Evolutionary conservation across 305 asterid genomes (phyloP).

Genomic region (Fraxinus albicans): DNA sequence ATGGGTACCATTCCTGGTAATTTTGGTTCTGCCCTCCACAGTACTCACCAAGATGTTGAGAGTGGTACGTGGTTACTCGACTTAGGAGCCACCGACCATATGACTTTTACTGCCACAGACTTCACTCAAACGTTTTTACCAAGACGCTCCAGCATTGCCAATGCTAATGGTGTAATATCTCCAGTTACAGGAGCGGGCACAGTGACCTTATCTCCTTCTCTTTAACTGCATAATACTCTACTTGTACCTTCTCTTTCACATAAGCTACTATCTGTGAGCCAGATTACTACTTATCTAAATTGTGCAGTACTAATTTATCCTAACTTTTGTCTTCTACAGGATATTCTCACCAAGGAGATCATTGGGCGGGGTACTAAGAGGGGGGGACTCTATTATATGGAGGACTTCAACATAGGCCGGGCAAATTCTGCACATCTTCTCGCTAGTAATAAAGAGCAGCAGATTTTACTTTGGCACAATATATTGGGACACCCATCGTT

Average conservation of each 20-base stretch:
- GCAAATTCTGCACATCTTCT: too few species aligned
- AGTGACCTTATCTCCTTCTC: neutral
- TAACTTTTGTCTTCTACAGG: neutral
- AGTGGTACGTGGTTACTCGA: neutral
- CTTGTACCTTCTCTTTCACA: constrained; percentile 1
- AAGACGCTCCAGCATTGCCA: neutral
- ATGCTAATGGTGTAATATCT: neutral
- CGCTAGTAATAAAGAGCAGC: too few species aligned
- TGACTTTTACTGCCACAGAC: neutral
- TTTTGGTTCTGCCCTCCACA: too few species aligned
- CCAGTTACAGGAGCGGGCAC: neutral
- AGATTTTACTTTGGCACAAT: too few species aligned
- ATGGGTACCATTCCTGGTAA: too few species aligned
- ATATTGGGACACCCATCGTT: too few species aligned
- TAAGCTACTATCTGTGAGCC: neutral
- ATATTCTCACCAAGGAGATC: neutral
- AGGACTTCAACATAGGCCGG: too few species aligned
- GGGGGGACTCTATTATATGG: too few species aligned
- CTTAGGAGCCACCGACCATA: neutral
- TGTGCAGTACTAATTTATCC: neutral
- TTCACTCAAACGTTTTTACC: neutral
- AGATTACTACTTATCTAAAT: neutral
- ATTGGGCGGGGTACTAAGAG: too few species aligned
- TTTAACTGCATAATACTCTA: constrained; percentile 15
- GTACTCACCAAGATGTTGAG: too few species aligned